A percentile compares a stretch with the other conserved stretches of the same genome.
phyloP scores from a whole-genome alignment of 2,329 filamentous ascomycete genomes.

The Colletotrichum sp. region DNA sequence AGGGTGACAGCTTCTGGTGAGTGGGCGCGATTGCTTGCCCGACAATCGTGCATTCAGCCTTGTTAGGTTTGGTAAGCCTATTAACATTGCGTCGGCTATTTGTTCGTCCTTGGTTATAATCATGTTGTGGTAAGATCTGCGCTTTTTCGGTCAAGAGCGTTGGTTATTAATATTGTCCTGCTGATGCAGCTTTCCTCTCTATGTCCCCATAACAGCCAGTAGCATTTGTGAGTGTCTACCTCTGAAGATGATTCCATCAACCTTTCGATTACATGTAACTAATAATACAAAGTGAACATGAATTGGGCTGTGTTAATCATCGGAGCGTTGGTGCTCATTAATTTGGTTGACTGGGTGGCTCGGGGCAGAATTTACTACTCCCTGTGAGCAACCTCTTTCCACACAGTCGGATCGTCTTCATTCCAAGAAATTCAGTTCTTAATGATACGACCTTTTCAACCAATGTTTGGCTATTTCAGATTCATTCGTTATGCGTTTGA shows the following conservation, averaged over 20 bases:
- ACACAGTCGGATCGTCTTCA: neutral
- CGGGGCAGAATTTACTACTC: neutral
- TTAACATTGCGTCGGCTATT: neutral
- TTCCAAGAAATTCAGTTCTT: fast-evolving
- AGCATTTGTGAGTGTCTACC: neutral
- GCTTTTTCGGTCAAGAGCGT: neutral
- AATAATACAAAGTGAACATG: neutral
- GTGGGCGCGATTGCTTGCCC: neutral
- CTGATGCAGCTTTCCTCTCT: neutral
- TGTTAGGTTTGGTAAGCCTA: neutral
- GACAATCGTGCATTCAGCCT: neutral
- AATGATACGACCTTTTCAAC: neutral
- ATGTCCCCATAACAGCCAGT: neutral
- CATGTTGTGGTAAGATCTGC: neutral
- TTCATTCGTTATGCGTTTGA: neutral
- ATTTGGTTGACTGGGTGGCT: neutral
- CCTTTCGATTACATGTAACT: neutral
- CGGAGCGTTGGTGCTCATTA: neutral
- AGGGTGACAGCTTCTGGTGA: neutral
- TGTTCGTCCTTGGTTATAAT: neutral
- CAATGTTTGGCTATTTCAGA: neutral
- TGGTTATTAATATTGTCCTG: neutral
- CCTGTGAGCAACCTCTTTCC: neutral
- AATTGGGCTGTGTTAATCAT: neutral
- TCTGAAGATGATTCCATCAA: neutral